Base-by-base conservation (phyloP, 2,329 filamentous ascomycete genomes). In the Ophiostoma sp. region DNA sequence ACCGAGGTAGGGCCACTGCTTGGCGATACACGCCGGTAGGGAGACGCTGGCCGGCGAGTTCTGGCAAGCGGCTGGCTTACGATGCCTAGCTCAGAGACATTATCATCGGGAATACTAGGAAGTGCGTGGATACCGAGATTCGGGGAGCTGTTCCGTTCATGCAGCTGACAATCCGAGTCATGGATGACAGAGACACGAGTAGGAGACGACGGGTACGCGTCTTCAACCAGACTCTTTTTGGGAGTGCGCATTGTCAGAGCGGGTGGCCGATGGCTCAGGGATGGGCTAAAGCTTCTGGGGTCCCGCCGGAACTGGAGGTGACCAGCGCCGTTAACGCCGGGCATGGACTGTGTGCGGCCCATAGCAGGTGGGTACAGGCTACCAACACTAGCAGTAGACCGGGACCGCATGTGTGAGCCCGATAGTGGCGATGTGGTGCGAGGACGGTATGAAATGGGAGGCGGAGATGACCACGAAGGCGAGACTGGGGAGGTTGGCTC, bases 341-440 rank as follows among this genome's bases (percentile, higher is more conserved):
- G 87, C 82, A 90, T 83, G 10, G 87, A 89, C 76, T 88, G 86
- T 36, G 87, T 87, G 73, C 87, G 85, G 17, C 84, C 84, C 83
- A 90, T 89, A 70, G 82, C 76, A 35, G 85, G 82, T 4, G 71
- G 54, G 15, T 67, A 69, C 20, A 71, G 64, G 39, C 67, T 70
- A 44, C 84, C 81, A 72, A 86, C 78, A 75, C 83, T 86, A 36
- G 83, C 84, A 33, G 83, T 82, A 10, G 87, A 89, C 73, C 83
- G 84, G 23, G 87, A 89, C 72, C 87, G 80, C 65, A 67, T 67
- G 65, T 67, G 87, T 41, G 80, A 78, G 72, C 84, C 83, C 4
- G 86, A 83, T 70, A 88, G 82, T 27, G 87, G 87, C 23, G 87
- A 89, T 20, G 86, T 83, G 64, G 86, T 89, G 73, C 87, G 85